phyloP scores from a whole-genome alignment of 805 yeast species.

The Yarrowia deformans region DNA sequence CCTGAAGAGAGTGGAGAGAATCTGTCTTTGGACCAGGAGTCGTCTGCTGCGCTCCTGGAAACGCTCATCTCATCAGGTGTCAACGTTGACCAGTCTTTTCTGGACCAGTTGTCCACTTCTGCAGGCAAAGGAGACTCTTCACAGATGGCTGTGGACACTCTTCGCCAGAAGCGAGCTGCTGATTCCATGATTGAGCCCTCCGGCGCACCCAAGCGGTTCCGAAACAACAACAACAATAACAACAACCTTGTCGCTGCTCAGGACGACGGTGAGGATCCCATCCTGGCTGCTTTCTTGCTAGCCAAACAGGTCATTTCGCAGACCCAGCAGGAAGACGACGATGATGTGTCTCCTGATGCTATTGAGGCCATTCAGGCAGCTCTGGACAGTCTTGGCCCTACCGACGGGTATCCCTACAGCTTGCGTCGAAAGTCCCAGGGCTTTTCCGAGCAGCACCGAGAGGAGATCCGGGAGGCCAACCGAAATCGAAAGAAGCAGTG shows the following conservation, averaged over 20 bases:
- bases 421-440: slow-evolving; percentile 28
- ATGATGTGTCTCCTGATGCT: slow-evolving; percentile 42
- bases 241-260: not conserved
- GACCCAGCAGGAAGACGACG: slow-evolving; percentile 16
- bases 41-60: slow-evolving; percentile 34
- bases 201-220: slow-evolving; percentile 16
- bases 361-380: slow-evolving; percentile 46
- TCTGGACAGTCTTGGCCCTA: slow-evolving; percentile 38
- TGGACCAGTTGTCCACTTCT: slow-evolving; percentile 34
- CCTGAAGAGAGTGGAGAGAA: slow-evolving; percentile 24
- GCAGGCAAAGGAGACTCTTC: slow-evolving; percentile 26
- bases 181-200: slow-evolving; percentile 27
- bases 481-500: slow-evolving; percentile 81
- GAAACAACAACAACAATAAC: not conserved
- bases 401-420: slow-evolving; percentile 13
- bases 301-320: slow-evolving; percentile 51
- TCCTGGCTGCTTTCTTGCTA: slow-evolving; percentile 49
- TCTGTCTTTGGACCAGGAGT: slow-evolving; percentile 32
- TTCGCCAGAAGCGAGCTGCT: slow-evolving; percentile 30
- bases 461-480: slow-evolving; percentile 69
- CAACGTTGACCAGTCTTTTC: slow-evolving; percentile 24
- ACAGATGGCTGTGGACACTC: slow-evolving; percentile 13
- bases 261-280: slow-evolving; percentile 41
- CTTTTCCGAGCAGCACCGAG: slow-evolving; percentile 54
- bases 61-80: slow-evolving; percentile 30